Base-by-base conservation (phyloP, 305 asterid species). In the Vinca major region DNA sequence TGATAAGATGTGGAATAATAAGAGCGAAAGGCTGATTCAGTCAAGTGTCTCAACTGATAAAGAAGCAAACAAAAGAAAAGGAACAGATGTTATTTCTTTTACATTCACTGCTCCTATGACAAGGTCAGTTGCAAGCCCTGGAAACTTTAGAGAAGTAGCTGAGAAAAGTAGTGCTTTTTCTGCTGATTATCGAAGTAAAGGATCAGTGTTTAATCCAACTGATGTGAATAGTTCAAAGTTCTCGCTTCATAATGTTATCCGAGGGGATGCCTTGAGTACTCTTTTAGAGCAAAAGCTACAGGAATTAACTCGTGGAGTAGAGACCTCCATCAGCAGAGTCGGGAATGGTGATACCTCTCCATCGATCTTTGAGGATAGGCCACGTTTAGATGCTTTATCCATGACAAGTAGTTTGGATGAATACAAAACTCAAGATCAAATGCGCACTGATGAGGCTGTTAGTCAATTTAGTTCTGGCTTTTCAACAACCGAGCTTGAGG, bases 101-200 rank as follows among this genome's bases (percentile, higher is more conserved):
- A 89, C 99, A 43, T 93, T 91, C 84, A 89, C 81, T 54, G 79
- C 99, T 80, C 96, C 96, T n/a, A 75, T 93, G 87, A 55, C 86
- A 19, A 78, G 89, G 66, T 68, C 83, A n/a, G 74, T 74, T 65
- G 66, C 73, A n/a, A 76, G 65, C 57, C 63, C 84, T 48, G 74
- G 74, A 66, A 70, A 75, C 68, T 69, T 76, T 54, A 69, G 79
- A 41, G 90, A 77, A 76, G 74, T 52, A 45, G 66, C 69, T 60
- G 88, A 74, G 65, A 82, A 76, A 66, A 69, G 75, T 81, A 60
- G 56, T 73, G 74, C 69, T 13, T 75, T 72, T 55, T 67, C 72
- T 66, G 62, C 75, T 10, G 81, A 84, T 77, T 79, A 63, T 79
- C 79, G 66, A 74, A 77, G 80, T 78, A 80, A 79, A 74, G 75